phyloP scores from a whole-genome alignment of 306 rosid genomes.

The Inga oerstediana region DNA sequence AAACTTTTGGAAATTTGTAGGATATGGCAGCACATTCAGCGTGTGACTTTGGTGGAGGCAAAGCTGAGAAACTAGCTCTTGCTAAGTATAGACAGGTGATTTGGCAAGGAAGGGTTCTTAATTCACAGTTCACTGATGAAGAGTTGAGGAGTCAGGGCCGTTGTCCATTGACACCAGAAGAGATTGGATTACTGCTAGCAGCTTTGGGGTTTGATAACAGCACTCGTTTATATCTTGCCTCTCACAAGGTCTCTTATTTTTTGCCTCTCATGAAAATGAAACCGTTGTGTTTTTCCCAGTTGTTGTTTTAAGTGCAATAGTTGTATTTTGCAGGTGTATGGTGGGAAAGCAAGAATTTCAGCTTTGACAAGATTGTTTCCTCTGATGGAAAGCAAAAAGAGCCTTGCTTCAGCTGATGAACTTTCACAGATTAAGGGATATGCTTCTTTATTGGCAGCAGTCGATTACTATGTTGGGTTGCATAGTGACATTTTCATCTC shows the following conservation, averaged over 20 bases:
- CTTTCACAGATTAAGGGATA: constrained; percentile 80
- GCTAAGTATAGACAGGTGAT: constrained; percentile 89
- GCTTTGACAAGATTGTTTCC: constrained; percentile 77
- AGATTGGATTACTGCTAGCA: constrained; percentile 88
- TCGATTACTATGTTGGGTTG: constrained; percentile 89
- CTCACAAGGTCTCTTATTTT: constrained; percentile 80
- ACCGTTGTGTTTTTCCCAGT: constrained; percentile 14
- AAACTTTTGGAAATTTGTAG: constrained; percentile 41
- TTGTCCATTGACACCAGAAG: constrained; percentile 98
- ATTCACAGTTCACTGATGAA: constrained; percentile 93
- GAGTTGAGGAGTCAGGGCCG: constrained; percentile 98
- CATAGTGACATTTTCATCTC: constrained; percentile 92
- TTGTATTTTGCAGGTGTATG: constrained; percentile 71
- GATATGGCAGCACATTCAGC: constrained; percentile 99
- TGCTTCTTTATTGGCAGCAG: constrained; percentile 94
- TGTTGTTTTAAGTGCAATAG: constrained; percentile 20
- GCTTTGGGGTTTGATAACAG: constrained; percentile 93
- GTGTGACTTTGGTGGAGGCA: constrained; percentile 98
- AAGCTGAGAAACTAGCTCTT: constrained; percentile 85
- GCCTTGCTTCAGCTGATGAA: constrained; percentile 75
- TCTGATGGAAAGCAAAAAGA: constrained; percentile 90
- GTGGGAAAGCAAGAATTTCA: constrained; percentile 92
- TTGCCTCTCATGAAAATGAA: too few species aligned
- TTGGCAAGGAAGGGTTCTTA: constrained; percentile 99
- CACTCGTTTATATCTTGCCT: constrained; percentile 92